Base-by-base conservation (phyloP, 2,329 filamentous ascomycete species). In the Ophiocordyceps unilateralis region DNA sequence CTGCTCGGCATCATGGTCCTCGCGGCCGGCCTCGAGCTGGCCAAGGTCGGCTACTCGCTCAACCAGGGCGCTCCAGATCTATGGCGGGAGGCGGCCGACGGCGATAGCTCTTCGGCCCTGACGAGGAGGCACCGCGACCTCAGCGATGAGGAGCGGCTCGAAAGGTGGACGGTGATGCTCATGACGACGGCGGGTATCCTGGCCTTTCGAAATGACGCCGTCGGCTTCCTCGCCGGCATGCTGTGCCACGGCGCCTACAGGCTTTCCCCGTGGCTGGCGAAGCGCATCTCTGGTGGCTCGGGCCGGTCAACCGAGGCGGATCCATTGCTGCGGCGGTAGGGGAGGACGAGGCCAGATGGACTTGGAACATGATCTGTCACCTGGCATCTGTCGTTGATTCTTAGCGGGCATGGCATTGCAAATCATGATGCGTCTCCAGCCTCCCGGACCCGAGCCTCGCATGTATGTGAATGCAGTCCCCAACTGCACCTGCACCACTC, bases 111-210 rank as follows among this genome's bases (percentile, higher is more conserved):
- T 4, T 45, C 48, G 28, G 47, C 50, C 23, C 53, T 59, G 44
- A 50, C 56, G 3, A 69, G 70, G 50, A 61, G 55, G 21, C 65
- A 71, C 23, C 66, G 71, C 19, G 63, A 68, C 8, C 58, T 83
- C 2, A 74, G 70, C 1, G 79, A 86, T 15, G 66, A 74, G 42
- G 83, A 91, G 60, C 72, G 78, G 39, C 72, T 72, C 44, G 76
- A 85, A 57, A 70, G 87, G 45, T 94, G 85, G 83, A 83, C 78
- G 20, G 80, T 94, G 0, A 93, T 95, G 87, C 69, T 94, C 45
- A 80, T 88, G 47, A 96, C 89, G 0, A 77, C 85, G 9, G 87
- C 83, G 0, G 74, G 81, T 3, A 71, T 93, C 43, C 61, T 96
- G 41, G 86, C 85, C 0, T 94, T 93, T 53, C 82, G 78, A 58